Evolutionary conservation across 129 eudicot species (phyloP).

Genomic region (Helianthus tuberosus): DNA sequence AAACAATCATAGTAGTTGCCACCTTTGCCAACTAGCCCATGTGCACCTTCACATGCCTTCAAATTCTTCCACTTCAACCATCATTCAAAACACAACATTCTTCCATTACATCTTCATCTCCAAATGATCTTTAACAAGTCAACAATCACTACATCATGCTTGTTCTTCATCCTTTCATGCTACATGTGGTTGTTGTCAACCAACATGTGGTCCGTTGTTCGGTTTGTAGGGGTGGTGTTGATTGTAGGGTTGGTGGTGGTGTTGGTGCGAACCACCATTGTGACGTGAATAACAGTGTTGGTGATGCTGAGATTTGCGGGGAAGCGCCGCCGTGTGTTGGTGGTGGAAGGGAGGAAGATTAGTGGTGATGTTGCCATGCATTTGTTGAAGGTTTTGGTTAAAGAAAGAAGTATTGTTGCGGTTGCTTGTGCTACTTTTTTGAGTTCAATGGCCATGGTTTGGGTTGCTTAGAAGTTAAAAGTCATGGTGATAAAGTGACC

Average conservation of each 20-base stretch:
- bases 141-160: slow-evolving; percentile 10
- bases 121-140: slow-evolving; percentile 22
- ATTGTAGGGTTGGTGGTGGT: slow-evolving; percentile 35
- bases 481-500: neutral
- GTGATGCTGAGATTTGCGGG: slow-evolving; percentile 72
- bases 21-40: slow-evolving; percentile 39
- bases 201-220: slow-evolving; percentile 12
- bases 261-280: slow-evolving; percentile 61
- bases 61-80: slow-evolving; percentile 14
- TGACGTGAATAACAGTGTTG: slow-evolving; percentile 72
- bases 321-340: slow-evolving; percentile 71
- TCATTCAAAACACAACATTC: slow-evolving; percentile 30
- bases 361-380: slow-evolving; percentile 66
- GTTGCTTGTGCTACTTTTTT: slow-evolving; percentile 64
- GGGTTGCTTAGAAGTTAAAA: slow-evolving; percentile 36
- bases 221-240: slow-evolving; percentile 24
- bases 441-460: slow-evolving; percentile 61
- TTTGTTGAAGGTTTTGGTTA: slow-evolving; percentile 54
- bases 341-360: slow-evolving; percentile 63
- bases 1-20: slow-evolving; percentile 22
- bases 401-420: slow-evolving; percentile 50
- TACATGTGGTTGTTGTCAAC: slow-evolving; percentile 13
- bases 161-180: neutral
- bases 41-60: slow-evolving; percentile 36
- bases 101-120: slow-evolving; percentile 21